phyloP scores from a whole-genome alignment of 169 alveolate species.

The Theileria luwenshuni region DNA sequence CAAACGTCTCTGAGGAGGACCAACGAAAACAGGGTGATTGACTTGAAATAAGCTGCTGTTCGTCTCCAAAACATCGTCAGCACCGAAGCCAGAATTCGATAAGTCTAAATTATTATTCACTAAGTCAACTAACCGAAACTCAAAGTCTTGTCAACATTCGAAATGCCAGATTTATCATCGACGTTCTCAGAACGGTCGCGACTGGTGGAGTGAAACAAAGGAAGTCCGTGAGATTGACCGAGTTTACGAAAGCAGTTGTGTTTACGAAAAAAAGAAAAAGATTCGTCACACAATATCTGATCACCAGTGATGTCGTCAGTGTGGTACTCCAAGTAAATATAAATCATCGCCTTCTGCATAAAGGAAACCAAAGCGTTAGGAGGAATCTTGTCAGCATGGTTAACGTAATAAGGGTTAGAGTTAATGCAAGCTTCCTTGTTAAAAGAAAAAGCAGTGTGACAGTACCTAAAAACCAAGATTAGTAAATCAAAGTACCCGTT shows the following conservation, averaged over 20 bases:
- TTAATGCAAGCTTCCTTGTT: conserved; percentile 80
- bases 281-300: conserved; percentile 79
- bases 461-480: conserved; percentile 34
- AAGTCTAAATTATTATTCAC: conserved; percentile 15
- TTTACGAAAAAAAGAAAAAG: conserved; percentile 82
- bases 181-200: conserved; percentile 9
- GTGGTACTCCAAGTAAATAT: conserved; percentile 84
- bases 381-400: conserved; percentile 86
- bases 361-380: conserved; percentile 85
- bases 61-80: conserved; percentile 15
- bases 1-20: conserved; percentile 65
- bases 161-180: background rate
- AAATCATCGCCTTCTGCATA: conserved; percentile 87
- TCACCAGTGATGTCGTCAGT: conserved; percentile 82
- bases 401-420: conserved; percentile 78
- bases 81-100: conserved; percentile 7
- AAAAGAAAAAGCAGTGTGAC: conserved; percentile 85
- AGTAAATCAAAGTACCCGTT: conserved; percentile 74
- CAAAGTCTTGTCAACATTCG: background rate
- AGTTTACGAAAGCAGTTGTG: conserved; percentile 81
- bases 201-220: conserved; percentile 12
- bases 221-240: conserved; percentile 51
- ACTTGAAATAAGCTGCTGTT: conserved; percentile 28
- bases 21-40: conserved; percentile 41
- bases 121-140: too few species aligned